phyloP scores from a whole-genome alignment of 2,329 filamentous ascomycete genomes.

The Didymella sp. region DNA sequence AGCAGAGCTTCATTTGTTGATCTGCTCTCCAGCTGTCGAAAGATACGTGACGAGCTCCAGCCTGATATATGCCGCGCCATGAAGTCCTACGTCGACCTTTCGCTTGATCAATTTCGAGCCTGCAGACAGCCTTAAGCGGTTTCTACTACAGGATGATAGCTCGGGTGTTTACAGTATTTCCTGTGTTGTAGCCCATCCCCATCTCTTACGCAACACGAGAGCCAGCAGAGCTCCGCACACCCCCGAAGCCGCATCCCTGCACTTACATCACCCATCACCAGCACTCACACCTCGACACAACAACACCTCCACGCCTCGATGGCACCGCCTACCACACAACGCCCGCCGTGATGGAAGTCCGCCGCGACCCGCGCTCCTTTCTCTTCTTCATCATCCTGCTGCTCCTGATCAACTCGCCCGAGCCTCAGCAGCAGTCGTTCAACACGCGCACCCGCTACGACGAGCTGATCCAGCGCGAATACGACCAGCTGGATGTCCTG shows the following conservation, averaged over 20 bases:
- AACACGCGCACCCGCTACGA: constrained; percentile 49
- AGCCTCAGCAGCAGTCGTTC: constrained; percentile 44
- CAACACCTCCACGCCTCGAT: constrained; percentile 13
- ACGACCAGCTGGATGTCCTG: constrained; percentile 56
- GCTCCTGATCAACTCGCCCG: constrained; percentile 48
- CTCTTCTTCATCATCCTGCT: constrained; percentile 49
- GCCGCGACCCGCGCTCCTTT: constrained; percentile 47
- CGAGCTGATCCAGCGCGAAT: constrained; percentile 59
- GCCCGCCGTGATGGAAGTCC: constrained; percentile 47
- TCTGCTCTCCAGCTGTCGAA: background rate
- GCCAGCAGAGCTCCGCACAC: constrained; percentile 15
- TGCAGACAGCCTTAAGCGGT: no score
- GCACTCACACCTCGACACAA: background rate
- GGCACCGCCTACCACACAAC: constrained; percentile 10
- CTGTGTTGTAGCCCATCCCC: no score
- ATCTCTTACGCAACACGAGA: no score
- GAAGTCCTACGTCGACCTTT: no score
- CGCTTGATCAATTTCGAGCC: no score
- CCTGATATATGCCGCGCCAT: no score
- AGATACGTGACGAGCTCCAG: no score
- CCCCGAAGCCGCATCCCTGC: constrained; percentile 19
- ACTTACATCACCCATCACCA: constrained; percentile 3
- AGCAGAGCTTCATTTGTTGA: background rate
- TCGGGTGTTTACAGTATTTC: no score
- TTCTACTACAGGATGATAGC: no score